Base-by-base conservation (phyloP, 257 asterid genomes). In the Solanum chmielewskii region DNA sequence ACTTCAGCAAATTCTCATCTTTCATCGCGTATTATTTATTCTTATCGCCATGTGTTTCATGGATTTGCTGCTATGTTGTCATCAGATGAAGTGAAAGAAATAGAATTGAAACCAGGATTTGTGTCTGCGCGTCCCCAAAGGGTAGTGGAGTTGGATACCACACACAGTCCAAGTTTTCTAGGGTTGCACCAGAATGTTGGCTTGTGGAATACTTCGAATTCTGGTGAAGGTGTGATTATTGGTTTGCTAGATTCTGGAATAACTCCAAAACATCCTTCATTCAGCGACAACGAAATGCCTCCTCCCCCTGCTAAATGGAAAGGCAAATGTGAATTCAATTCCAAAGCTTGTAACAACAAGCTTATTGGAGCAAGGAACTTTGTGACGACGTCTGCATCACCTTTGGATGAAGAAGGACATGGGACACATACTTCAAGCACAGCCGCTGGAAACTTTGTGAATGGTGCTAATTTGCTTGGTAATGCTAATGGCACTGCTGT, bases 341-440 rank as follows among this genome's bases (percentile, higher is more conserved):
- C 21, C 68, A 29, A n/a, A 5, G 39, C n/a, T 29, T 47, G 85
- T 80, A 80, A 80, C 29, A 80, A 80, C 29, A 80, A 80, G 85
- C 85, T 80, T 29, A 80, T 80, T 80, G 82, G 47, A 20, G 85
- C 69, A 29, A 5, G 69, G 11, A 47, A 18, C 8, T 80, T 80
- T 80, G 84, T 23, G 21, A 11, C 2, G 7, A 23, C 21, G 21
- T 3, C 33, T 75, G 6, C 6, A 6, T 80, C 69, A 80, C 85
- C 85, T 47, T 47, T 49, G 11, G 84, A 78, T 1, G 20, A 3
- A 13, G 25, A 10, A 3, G 89, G 91, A 80, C 91, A 89, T 0
- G 89, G 89, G 12, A 87, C 88, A 23, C 88, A 88, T 74, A 86
- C 88, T 29, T 69, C 90, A 11, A 88, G 90, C 49, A 88, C 90